A percentile compares a stretch with the other conserved stretches of the same genome.
Conservation (phyloP, 768 basidiomycete genomes). For the Rickenella mellea region DNA sequence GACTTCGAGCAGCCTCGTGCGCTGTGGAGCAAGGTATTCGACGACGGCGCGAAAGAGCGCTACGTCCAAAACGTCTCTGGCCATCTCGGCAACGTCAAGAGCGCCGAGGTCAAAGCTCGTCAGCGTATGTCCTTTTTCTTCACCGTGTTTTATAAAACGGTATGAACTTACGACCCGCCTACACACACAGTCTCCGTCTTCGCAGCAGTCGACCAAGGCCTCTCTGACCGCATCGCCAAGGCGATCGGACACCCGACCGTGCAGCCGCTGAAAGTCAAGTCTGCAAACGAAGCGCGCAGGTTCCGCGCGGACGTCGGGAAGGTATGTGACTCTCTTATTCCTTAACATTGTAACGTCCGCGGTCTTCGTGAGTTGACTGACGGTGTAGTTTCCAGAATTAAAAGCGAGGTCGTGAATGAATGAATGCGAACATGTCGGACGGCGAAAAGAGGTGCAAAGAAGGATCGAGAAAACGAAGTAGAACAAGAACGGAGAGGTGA, state of each 20-base stretch:
- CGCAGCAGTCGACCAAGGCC: conserved; percentile 65
- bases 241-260: conserved; percentile 53
- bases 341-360: too few relatives aligned
- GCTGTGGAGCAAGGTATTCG: conserved; percentile 61
- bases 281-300: conserved; percentile 46
- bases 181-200: conserved; percentile 55
- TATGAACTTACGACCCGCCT: background rate
- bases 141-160: background rate
- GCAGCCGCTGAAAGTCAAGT: conserved; percentile 50
- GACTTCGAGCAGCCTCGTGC: conserved; percentile 81
- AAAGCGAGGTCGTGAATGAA: too few relatives aligned
- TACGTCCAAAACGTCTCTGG: conserved; percentile 60
- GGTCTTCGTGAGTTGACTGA: too few relatives aligned
- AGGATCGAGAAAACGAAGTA: too few relatives aligned
- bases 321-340: too few relatives aligned
- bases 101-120: conserved; percentile 44
- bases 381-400: too few relatives aligned
- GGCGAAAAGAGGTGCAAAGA: too few relatives aligned
- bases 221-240: conserved; percentile 72
- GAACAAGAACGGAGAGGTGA: too few relatives aligned
- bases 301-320: conserved; percentile 28
- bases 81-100: conserved; percentile 56
- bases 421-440: too few relatives aligned
- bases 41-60: conserved; percentile 46
- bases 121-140: conserved; percentile 44